phyloP scores from a whole-genome alignment of 1,139 yeast species.

The Cylindricascospora bacillispora region DNA sequence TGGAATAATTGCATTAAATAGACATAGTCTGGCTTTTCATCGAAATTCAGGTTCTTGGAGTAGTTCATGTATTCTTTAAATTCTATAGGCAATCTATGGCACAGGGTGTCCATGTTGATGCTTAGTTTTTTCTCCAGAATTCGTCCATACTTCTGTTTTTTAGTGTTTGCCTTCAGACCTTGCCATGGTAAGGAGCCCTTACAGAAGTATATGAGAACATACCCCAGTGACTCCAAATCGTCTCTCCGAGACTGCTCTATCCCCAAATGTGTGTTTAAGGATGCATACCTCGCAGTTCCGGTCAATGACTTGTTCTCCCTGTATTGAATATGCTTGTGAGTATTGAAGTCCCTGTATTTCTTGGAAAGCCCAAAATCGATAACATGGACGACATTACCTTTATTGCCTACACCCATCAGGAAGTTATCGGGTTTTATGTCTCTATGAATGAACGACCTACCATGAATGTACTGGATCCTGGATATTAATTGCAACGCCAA shows the following conservation, averaged over 20 bases:
- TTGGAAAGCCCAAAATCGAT: conserved; percentile 96
- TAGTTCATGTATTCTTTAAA: conserved; percentile 82
- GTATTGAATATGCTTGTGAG: conserved; percentile 90
- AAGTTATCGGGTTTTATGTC: conserved; percentile 67
- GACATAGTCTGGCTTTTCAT: conserved; percentile 91
- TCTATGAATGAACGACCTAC: conserved; percentile 85
- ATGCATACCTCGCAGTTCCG: conserved; percentile 95
- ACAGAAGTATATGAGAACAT: conserved; percentile 87
- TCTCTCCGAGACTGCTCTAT: conserved; percentile 95
- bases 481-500: conserved; percentile 92
- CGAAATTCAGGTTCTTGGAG: conserved; percentile 82
- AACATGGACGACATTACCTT: conserved; percentile 92
- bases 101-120: conserved; percentile 77
- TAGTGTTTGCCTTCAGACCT: conserved; percentile 93
- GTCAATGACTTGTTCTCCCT: conserved; percentile 92
- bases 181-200: conserved; percentile 99
- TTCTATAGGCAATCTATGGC: conserved; percentile 86
- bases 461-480: conserved; percentile 90
- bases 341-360: conserved; percentile 87
- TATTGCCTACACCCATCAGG: conserved; percentile 68
- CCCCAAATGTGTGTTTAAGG: conserved; percentile 91
- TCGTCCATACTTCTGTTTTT: conserved; percentile 92
- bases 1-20: conserved; percentile 82
- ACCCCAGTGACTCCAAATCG: conserved; percentile 89
- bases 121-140: conserved; percentile 95